Percentiles rank a stretch among this genome's conserved stretches.
These are phyloP conservation scores for Exophiala aquamarina DNA, from an alignment of 2,329 filamentous ascomycete genomes.

Conservation along the genomic window DNA sequence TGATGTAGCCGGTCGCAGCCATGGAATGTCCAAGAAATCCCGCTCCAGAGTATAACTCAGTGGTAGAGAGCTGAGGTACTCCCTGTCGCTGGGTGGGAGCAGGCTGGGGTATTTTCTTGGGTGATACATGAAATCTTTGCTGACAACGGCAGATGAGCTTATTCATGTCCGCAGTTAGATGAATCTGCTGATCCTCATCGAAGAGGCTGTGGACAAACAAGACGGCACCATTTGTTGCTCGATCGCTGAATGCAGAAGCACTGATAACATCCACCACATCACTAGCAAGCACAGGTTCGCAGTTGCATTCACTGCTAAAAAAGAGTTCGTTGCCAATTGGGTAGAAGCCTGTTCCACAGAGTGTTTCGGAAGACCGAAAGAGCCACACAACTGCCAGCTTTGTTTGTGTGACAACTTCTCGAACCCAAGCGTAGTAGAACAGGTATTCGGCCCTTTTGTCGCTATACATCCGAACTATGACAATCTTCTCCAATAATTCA, in stretches of 20 bases:
- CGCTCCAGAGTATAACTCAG: constrained; percentile 76
- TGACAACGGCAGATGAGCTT: constrained; percentile 27
- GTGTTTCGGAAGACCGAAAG: constrained; percentile 69
- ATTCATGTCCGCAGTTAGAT: constrained; percentile 45
- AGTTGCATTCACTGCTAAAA: constrained; percentile 74
- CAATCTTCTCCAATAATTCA: constrained; percentile 31
- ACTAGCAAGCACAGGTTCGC: constrained; percentile 53
- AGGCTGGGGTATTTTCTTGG: constrained; percentile 13
- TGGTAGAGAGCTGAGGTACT: constrained; percentile 53
- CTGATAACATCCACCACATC: constrained; percentile 60
- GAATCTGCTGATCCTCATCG: constrained; percentile 58
- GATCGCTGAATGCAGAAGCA: constrained; percentile 58
- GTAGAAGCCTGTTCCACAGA: constrained; percentile 65
- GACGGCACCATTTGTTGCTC: constrained; percentile 44
- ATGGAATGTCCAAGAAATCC: constrained; percentile 76
- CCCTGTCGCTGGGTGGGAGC: constrained; percentile 34
- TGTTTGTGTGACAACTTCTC: constrained; percentile 47
- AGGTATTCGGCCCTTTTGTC: constrained; percentile 53
- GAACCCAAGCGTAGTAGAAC: constrained; percentile 72
- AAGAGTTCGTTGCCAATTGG: constrained; percentile 73
- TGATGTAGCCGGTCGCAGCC: constrained; percentile 55
- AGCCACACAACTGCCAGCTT: constrained; percentile 69
- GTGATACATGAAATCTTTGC: not conserved
- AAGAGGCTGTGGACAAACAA: constrained; percentile 74
- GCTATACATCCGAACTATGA: constrained; percentile 46